Evolutionary conservation across 2,329 filamentous ascomycete genomes (phyloP).

Genomic region (Grosmannia huntii): DNA sequence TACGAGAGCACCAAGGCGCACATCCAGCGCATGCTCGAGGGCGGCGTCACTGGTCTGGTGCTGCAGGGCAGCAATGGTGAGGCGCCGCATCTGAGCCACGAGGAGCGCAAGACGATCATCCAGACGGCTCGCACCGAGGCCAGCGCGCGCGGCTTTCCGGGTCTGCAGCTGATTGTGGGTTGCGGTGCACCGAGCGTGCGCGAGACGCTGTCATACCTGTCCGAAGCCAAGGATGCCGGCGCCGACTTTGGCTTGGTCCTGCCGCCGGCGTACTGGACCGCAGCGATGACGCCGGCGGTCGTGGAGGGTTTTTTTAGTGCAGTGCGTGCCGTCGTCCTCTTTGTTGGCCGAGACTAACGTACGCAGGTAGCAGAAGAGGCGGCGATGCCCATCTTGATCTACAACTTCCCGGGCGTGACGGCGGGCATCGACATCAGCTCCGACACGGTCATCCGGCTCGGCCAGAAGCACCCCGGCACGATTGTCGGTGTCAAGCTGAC

Average conservation of each 20-base stretch:
- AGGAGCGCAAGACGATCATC: constrained; percentile 45
- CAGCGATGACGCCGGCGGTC: constrained; percentile 33
- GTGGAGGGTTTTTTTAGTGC: constrained; percentile 39
- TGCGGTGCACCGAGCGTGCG: constrained; percentile 53
- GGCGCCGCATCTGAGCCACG: constrained; percentile 49
- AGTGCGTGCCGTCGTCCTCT: background rate
- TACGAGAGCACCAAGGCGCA: constrained; percentile 32
- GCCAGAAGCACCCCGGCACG: constrained; percentile 30
- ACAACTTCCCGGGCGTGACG: constrained; percentile 42
- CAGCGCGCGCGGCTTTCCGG: constrained; percentile 38
- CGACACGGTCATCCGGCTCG: constrained; percentile 33
- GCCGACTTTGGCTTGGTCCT: constrained; percentile 56
- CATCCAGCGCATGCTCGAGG: constrained; percentile 42
- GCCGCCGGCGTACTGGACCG: constrained; percentile 55
- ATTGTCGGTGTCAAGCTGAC: constrained; percentile 43
- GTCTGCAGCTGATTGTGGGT: constrained; percentile 53
- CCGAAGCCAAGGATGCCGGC: constrained; percentile 47
- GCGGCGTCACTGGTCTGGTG: constrained; percentile 47
- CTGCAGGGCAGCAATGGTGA: constrained; percentile 56
- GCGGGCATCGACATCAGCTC: constrained; percentile 38
- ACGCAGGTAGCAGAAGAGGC: constrained; percentile 38
- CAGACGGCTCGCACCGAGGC: constrained; percentile 36
- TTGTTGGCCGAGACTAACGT: background rate
- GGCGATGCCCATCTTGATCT: constrained; percentile 38
- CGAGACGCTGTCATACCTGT: constrained; percentile 51